A percentile compares a stretch with the other conserved stretches of the same genome.
Evolutionary conservation across 2,329 filamentous ascomycete genomes (phyloP).

Genomic region (Trichoderma sp.): DNA sequence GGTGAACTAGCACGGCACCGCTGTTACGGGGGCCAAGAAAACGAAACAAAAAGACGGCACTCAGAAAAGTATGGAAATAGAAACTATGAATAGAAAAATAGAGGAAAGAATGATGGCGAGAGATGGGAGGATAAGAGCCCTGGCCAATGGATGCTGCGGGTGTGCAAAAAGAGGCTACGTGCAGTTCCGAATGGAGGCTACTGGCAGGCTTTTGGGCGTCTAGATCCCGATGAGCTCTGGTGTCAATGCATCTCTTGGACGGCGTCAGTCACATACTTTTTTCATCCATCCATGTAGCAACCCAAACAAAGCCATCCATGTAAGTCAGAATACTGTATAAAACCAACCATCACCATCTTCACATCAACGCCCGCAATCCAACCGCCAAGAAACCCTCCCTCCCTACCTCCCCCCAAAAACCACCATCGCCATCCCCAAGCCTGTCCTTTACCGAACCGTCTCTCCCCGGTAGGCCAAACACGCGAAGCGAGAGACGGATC

Average conservation of each 20-base stretch:
- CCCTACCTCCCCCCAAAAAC: not conserved
- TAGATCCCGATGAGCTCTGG: not conserved
- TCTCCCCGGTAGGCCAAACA: conserved; percentile 13
- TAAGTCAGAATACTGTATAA: not conserved
- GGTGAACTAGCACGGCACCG: not conserved
- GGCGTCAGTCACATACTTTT: too few relatives aligned
- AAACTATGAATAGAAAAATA: not conserved
- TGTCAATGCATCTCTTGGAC: not conserved
- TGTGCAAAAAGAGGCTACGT: conserved; percentile 9
- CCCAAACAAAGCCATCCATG: not conserved
- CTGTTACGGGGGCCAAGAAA: not conserved
- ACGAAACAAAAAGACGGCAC: not conserved
- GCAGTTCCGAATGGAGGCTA: conserved; percentile 10
- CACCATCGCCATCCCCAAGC: not conserved
- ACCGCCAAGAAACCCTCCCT: not conserved
- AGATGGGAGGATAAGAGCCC: not conserved
- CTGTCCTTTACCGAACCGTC: not conserved
- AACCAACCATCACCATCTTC: not conserved
- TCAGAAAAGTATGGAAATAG: not conserved
- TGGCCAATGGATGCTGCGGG: not conserved
- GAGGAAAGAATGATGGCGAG: not conserved
- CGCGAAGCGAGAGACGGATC: conserved; percentile 19
- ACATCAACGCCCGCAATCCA: not conserved
- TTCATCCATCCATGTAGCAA: not conserved
- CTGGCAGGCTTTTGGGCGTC: not conserved